Conservation (phyloP, 2,329 filamentous ascomycete genomes). For the Ascosphaera apis region DNA sequence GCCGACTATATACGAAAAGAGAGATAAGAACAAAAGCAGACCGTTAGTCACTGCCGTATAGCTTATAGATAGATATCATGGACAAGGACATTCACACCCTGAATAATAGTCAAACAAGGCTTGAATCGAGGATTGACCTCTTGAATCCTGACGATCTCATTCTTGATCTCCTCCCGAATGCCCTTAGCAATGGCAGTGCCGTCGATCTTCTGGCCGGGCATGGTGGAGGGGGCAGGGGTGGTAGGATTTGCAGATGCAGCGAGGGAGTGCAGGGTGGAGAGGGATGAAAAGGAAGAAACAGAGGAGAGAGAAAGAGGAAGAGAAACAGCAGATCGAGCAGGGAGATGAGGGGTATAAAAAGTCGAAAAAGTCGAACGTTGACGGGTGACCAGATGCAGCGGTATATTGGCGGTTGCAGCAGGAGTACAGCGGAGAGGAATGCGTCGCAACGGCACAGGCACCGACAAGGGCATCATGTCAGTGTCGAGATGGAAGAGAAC, state of each 20-base stretch:
- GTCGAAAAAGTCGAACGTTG: neutral
- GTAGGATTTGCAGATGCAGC: neutral
- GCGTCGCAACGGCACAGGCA: too few species aligned
- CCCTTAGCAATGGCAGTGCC: slow-evolving; percentile 83
- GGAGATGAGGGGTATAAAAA: slow-evolving; percentile 1
- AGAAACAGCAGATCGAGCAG: slow-evolving; percentile 4
- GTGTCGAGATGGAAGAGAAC: too few species aligned
- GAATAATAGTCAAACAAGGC: slow-evolving; percentile 81
- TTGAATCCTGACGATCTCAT: slow-evolving; percentile 63
- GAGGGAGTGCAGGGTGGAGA: slow-evolving; percentile 3
- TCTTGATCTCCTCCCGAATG: slow-evolving; percentile 62
- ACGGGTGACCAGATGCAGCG: too few species aligned
- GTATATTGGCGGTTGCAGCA: too few species aligned
- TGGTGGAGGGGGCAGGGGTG: slow-evolving; percentile 19
- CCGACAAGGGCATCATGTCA: too few species aligned
- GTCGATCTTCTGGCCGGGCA: slow-evolving; percentile 83
- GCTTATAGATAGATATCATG: neutral
- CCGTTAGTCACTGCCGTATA: neutral
- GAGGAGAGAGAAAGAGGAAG: slow-evolving; percentile 2
- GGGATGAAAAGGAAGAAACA: slow-evolving; percentile 6
- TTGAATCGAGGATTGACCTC: slow-evolving; percentile 65
- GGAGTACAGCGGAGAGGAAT: too few species aligned
- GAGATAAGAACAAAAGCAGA: neutral
- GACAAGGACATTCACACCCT: slow-evolving; percentile 39
- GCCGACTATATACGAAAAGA: slow-evolving; percentile 38